A percentile compares a stretch with the other conserved stretches of the same genome.
Conservation (phyloP, 495 filamentous ascomycete species). For the Hypoxylon lenormandii region DNA sequence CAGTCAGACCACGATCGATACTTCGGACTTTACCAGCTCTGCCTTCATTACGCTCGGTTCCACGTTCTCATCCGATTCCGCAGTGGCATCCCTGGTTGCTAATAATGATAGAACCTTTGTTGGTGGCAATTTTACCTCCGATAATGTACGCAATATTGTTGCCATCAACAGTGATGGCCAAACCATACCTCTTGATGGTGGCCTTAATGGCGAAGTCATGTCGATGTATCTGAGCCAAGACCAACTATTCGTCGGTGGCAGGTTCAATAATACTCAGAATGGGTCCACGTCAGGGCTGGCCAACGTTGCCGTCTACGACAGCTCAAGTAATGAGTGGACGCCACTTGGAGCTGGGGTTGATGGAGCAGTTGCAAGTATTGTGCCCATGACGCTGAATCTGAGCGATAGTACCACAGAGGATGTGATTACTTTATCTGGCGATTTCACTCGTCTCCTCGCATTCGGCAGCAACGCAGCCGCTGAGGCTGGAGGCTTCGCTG, state of each 20-base stretch:
- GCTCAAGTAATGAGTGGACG: conserved; percentile 74
- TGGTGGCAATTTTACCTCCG: conserved; percentile 84
- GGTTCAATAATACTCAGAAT: conserved; percentile 80
- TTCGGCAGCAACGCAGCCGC: conserved; percentile 72
- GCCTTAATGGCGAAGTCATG: conserved; percentile 82
- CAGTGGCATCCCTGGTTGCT: conserved; percentile 71
- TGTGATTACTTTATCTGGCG: conserved; percentile 81
- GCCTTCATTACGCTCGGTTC: conserved; percentile 78
- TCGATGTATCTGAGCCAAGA: conserved; percentile 74
- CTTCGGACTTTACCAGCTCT: conserved; percentile 74
- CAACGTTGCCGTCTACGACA: conserved; percentile 81
- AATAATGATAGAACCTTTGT: conserved; percentile 74
- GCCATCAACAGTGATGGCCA: conserved; percentile 72
- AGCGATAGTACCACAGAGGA: conserved; percentile 75
- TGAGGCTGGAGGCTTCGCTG: conserved; percentile 77
- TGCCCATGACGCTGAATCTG: conserved; percentile 83
- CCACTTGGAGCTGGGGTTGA: conserved; percentile 88
- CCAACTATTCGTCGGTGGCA: conserved; percentile 83
- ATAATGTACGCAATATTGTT: conserved; percentile 77
- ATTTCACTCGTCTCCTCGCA: conserved; percentile 77
- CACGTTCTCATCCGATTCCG: conserved; percentile 71
- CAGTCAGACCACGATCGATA: conserved; percentile 66
- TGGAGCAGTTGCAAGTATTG: conserved; percentile 77
- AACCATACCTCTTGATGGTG: conserved; percentile 71
- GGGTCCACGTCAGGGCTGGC: conserved; percentile 70